Conservation (phyloP, 768 basidiomycete genomes). For the Leucocoprinus birnbaumii region DNA sequence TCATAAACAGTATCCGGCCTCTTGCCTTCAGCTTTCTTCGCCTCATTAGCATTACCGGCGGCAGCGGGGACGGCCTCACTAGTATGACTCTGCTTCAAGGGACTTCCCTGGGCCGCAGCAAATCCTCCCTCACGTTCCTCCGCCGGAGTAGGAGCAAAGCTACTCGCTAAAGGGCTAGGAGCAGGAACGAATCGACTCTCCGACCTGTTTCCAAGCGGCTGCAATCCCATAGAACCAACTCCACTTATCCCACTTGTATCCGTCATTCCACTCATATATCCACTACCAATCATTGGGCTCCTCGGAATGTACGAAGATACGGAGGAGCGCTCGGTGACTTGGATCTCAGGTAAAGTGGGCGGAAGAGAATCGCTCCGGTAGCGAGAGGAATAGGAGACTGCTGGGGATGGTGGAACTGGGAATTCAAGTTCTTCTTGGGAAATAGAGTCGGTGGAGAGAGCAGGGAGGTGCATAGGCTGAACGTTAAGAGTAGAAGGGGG, state of each 20-base stretch:
- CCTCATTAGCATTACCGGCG: constrained; percentile 7
- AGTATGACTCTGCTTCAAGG: neutral
- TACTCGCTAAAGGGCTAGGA: constrained; percentile 38
- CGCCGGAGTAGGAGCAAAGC: constrained; percentile 24
- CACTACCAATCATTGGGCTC: constrained; percentile 8
- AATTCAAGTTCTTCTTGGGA: constrained; percentile 29
- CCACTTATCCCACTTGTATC: neutral
- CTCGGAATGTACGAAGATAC: constrained; percentile 26
- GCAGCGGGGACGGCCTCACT: neutral
- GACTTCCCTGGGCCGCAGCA: constrained; percentile 1
- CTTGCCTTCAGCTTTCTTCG: constrained; percentile 19
- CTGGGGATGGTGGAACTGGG: constrained; percentile 35
- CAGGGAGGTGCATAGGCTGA: constrained; percentile 8
- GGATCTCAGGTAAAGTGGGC: constrained; percentile 53
- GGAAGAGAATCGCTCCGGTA: constrained; percentile 48
- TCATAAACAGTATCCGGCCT: constrained; percentile 57
- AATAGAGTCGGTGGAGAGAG: constrained; percentile 14
- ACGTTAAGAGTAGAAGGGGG: constrained; percentile 9
- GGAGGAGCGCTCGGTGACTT: constrained; percentile 39
- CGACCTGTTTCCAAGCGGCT: constrained; percentile 5
- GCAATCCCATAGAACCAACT: neutral
- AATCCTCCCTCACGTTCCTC: constrained; percentile 1
- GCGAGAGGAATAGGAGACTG: constrained; percentile 25
- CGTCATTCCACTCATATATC: constrained; percentile 4
- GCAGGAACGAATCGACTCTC: constrained; percentile 31